A percentile compares a stretch with the other conserved stretches of the same genome.
Evolutionary conservation across 2,329 filamentous ascomycete genomes (phyloP).

Genomic region (Talaromyces sp.): DNA sequence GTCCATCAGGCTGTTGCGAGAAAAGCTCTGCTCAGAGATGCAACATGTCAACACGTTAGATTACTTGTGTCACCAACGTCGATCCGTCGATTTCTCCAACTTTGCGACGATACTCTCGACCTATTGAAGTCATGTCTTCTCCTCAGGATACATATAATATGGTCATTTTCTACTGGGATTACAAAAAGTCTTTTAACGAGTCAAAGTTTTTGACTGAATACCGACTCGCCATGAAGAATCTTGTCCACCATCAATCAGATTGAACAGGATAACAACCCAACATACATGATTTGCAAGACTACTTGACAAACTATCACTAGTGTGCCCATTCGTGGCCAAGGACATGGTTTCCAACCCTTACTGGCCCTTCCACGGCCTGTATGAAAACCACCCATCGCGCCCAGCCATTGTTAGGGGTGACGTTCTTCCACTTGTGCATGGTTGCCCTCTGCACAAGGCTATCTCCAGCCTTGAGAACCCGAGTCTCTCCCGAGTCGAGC

Average conservation of each 20-base stretch:
- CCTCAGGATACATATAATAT: background rate
- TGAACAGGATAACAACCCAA: too few relatives aligned
- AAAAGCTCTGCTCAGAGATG: background rate
- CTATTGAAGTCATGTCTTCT: background rate
- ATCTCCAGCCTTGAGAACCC: constrained; percentile 45
- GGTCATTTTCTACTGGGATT: background rate
- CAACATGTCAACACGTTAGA: background rate
- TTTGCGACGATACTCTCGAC: background rate
- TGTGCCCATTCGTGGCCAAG: constrained; percentile 2
- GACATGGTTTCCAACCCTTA: background rate
- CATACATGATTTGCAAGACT: too few relatives aligned
- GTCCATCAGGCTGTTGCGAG: background rate
- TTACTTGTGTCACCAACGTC: background rate
- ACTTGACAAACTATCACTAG: background rate
- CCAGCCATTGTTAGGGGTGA: constrained; percentile 40
- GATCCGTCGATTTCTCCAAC: background rate
- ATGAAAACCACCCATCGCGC: constrained; percentile 37
- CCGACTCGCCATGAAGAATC: background rate
- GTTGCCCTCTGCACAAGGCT: constrained; percentile 51
- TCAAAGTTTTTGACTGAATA: background rate
- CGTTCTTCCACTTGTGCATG: constrained; percentile 50
- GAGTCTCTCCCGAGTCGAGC: constrained; percentile 47
- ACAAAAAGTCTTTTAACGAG: background rate
- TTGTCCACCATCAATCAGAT: background rate
- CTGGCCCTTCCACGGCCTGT: background rate